These are phyloP conservation scores for Kwoniella dejecticola DNA, from an alignment of 768 basidiomycete genomes.

Conservation along the genomic window DNA sequence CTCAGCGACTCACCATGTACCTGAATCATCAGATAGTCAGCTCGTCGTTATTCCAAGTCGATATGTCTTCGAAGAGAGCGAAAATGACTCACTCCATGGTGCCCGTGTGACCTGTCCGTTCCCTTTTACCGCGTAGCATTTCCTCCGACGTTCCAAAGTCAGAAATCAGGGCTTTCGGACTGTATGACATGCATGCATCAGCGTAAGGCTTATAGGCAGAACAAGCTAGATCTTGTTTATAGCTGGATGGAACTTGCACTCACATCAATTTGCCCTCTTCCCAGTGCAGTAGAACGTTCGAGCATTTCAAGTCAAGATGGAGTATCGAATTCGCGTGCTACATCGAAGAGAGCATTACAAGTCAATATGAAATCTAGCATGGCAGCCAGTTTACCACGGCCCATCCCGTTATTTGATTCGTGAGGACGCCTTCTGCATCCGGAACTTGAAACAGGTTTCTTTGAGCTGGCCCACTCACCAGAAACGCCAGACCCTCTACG, in stretches of 20 bases:
- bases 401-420: no score
- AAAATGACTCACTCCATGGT: slow-evolving; percentile 93
- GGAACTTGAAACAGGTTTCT: background rate
- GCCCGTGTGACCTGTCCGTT: slow-evolving; percentile 89
- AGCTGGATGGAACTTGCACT: slow-evolving; percentile 50
- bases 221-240: background rate
- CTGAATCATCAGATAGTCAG: slow-evolving; percentile 15
- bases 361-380: no score
- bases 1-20: slow-evolving; percentile 40
- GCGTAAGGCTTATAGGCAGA: background rate
- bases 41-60: no score
- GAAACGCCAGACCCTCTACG: slow-evolving; percentile 78
- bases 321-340: slow-evolving; percentile 65
- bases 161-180: slow-evolving; percentile 89
- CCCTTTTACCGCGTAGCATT: slow-evolving; percentile 70
- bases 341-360: no score
- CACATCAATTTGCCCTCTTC: slow-evolving; percentile 82
- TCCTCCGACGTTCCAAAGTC: slow-evolving; percentile 95
- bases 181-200: slow-evolving; percentile 54
- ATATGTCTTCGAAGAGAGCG: no score
- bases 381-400: no score
- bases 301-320: slow-evolving; percentile 91
- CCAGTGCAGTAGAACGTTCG: slow-evolving; percentile 88
- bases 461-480: slow-evolving; percentile 70
- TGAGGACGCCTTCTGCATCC: background rate